These are phyloP conservation scores for Peribolospora kevripleyi DNA, from an alignment of 768 basidiomycete species.

Conservation along the genomic window DNA sequence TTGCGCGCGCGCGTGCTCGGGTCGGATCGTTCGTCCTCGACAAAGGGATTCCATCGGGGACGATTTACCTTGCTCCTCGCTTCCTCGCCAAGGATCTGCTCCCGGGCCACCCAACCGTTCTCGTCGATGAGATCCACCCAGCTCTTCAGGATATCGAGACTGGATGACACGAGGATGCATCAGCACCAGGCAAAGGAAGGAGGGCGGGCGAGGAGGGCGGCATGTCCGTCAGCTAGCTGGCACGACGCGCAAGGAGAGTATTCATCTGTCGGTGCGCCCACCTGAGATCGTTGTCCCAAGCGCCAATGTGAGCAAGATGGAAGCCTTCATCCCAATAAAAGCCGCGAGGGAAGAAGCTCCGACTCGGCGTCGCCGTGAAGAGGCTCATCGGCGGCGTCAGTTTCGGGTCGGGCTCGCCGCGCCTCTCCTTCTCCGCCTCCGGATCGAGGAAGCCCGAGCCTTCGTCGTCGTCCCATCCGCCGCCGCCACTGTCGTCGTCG, in stretches of 20 bases:
- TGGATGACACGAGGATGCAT: slow-evolving; percentile 14
- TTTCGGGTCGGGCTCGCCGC: slow-evolving; percentile 11
- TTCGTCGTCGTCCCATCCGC: slow-evolving; percentile 34
- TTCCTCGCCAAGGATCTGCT: slow-evolving; percentile 91
- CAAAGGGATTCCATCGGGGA: too few species aligned
- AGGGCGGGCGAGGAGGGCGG: too few species aligned
- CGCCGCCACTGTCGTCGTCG: slow-evolving; percentile 29
- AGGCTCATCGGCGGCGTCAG: slow-evolving; percentile 51
- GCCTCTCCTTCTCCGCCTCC: not conserved
- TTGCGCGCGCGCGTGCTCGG: too few species aligned
- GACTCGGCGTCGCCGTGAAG: slow-evolving; percentile 76
- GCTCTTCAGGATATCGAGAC: slow-evolving; percentile 64
- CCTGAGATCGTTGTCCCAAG: slow-evolving; percentile 80
- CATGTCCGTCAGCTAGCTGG: not conserved
- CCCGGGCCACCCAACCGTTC: slow-evolving; percentile 84
- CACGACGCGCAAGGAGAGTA: too few species aligned
- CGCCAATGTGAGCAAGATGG: slow-evolving; percentile 70
- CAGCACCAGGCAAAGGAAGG: too few species aligned
- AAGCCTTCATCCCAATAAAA: slow-evolving; percentile 99
- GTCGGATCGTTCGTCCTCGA: too few species aligned
- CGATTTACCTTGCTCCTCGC: slow-evolving; percentile 59
- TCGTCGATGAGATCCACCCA: slow-evolving; percentile 83
- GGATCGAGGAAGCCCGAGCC: slow-evolving; percentile 24
- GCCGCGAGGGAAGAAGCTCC: slow-evolving; percentile 90
- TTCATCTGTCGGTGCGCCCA: slow-evolving; percentile 11